Evolutionary conservation across 2,329 filamentous ascomycete species (phyloP), one percentile per base, ranked within the genome.

Genomic region (Teratosphaeria destructans): DNA sequence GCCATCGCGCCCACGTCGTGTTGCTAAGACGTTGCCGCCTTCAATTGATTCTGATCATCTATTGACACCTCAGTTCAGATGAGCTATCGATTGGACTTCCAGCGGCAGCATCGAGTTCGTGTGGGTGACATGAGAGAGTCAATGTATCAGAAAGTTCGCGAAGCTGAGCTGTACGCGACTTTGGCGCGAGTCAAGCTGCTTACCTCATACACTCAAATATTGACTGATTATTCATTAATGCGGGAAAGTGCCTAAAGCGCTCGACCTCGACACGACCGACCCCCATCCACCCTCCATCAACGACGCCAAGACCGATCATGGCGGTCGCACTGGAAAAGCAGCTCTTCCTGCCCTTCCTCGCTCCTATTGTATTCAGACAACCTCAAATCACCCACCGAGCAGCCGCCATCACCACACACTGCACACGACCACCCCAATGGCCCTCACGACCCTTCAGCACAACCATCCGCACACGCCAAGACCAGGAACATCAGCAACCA

Each of bases 1-100:
- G 71, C 69, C 71, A 73, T 73, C 37, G 5, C 55, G 43, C 23
- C 10, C 35, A 12, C 8, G 43, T 23, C 5, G 43, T 23, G 43
- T n/a, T 23, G 43, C n/a, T 47, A 7, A n/a, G 14, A 47, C 4
- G 6, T 19, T 12, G 7, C 43, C 16, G 35, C 35, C 16, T 3
- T 39, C 11, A 39, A 3, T 43, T 43, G 8, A 43, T 43, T 14
- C 5, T 14, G 12, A 43, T 14, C 11, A n/a, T 12, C 5, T 14
- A 14, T 43, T 12, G 16, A 43, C 16, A 14, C 12, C 5, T 43
- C 2, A 43, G 5, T 16, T 43, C 37, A 43, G 12, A 2, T 10
- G 11, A 43, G 37, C 4, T 5, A 14, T 14, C 37, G 16, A n/a
- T n/a, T 12, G 2, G 8, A 23, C 23, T 23, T 14, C 37, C 37